These are phyloP conservation scores for Dioszegia crocea DNA, from an alignment of 768 basidiomycete genomes.

Conservation along the genomic window DNA sequence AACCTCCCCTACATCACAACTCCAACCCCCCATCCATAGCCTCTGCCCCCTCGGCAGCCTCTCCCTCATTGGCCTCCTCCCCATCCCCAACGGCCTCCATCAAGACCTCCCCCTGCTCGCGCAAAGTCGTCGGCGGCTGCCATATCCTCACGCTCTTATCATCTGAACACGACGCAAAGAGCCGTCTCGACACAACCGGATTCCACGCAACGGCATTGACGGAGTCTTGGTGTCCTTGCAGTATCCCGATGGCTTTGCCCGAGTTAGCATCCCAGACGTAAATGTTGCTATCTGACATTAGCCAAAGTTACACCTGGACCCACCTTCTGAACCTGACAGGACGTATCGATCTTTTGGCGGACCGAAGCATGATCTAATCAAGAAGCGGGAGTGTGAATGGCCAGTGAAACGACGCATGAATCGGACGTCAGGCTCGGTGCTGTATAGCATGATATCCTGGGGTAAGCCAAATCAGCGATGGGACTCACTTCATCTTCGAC, in stretches of 20 bases:
- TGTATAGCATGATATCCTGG: conserved; percentile 87
- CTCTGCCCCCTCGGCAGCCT: too few relatives aligned
- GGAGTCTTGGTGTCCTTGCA: conserved; percentile 77
- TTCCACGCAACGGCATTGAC: conserved; percentile 98
- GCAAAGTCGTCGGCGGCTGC: conserved; percentile 46
- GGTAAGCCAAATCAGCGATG: neutral
- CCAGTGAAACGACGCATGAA: conserved; percentile 78
- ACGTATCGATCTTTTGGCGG: conserved; percentile 83
- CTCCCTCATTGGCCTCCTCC: neutral
- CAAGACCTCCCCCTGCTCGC: too few relatives aligned
- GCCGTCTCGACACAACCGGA: conserved; percentile 67
- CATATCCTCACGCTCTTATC: conserved; percentile 65
- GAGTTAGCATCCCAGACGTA: conserved; percentile 94
- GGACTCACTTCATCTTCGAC: conserved; percentile 6
- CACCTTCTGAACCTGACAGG: conserved; percentile 92
- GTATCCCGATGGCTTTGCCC: conserved; percentile 74
- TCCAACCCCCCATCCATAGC: neutral
- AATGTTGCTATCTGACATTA: conserved; percentile 71
- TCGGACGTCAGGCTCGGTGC: conserved; percentile 62
- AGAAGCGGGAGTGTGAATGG: conserved; percentile 74
- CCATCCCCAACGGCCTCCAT: too few relatives aligned
- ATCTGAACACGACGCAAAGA: conserved; percentile 97
- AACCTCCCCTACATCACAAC: too few relatives aligned
- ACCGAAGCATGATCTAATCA: conserved; percentile 91
- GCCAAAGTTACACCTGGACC: conserved; percentile 31